Conservation (phyloP, 805 yeast species). For the Ogataea philodendri region DNA sequence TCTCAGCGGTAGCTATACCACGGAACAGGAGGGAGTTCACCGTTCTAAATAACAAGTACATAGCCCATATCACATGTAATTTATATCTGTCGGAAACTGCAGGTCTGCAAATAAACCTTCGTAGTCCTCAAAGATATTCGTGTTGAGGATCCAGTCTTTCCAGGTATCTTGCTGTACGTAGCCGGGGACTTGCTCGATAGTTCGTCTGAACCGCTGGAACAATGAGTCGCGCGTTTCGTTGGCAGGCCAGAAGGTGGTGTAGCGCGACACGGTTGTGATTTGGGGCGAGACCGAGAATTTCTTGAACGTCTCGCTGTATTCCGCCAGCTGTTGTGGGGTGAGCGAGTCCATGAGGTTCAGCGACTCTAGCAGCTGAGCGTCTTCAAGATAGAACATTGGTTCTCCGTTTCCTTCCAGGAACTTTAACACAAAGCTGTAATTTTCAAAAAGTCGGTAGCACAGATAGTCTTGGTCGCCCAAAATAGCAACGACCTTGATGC, state of each 20-base stretch:
- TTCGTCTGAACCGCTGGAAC: conserved; percentile 2
- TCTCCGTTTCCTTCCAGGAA: conserved; percentile 19
- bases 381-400: conserved; percentile 18
- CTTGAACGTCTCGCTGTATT: conserved; percentile 2
- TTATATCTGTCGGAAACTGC: conserved; percentile 5
- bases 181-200: not conserved
- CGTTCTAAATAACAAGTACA: not conserved
- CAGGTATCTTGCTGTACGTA: conserved; percentile 2
- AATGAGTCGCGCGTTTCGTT: conserved; percentile 4
- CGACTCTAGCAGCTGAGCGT: conserved; percentile 2
- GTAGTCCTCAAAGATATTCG: conserved; percentile 16
- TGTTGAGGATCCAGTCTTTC: conserved; percentile 21
- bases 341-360: conserved; percentile 10
- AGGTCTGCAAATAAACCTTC: conserved; percentile 6
- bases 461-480: conserved; percentile 23
- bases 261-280: not conserved
- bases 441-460: conserved; percentile 15
- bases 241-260: conserved; percentile 3
- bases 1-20: conserved; percentile 32
- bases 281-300: conserved; percentile 4
- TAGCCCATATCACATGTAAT: conserved; percentile 4
- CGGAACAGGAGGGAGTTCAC: conserved; percentile 25
- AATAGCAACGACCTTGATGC: conserved; percentile 16
- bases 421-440: conserved; percentile 13
- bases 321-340: conserved; percentile 1